Percentiles rank a stretch among this genome's conserved stretches.
phyloP scores from a whole-genome alignment of 177 flowering plant genomes.

The Vitis hybrid region DNA sequence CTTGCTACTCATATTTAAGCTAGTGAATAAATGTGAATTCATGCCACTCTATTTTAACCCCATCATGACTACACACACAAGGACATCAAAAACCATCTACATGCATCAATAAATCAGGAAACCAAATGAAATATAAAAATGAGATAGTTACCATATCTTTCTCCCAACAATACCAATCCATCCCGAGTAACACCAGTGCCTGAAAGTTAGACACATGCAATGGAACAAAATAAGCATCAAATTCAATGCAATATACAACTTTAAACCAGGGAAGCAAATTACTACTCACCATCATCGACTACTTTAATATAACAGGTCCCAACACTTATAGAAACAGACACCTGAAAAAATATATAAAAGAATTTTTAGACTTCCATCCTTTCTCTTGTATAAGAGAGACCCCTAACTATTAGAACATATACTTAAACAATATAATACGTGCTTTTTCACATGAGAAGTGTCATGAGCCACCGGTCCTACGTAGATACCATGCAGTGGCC shows the following conservation, averaged over 20 bases:
- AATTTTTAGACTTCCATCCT: not conserved
- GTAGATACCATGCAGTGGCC: too few species aligned
- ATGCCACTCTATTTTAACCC: too few species aligned
- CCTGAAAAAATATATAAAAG: conserved; percentile 34
- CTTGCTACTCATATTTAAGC: too few species aligned
- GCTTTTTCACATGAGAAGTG: too few species aligned
- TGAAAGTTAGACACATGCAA: conserved; percentile 29
- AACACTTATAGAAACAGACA: conserved; percentile 57
- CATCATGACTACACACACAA: too few species aligned
- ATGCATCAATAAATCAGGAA: not conserved
- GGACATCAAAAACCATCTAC: not conserved
- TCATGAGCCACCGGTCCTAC: too few species aligned
- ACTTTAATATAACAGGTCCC: conserved; percentile 70
- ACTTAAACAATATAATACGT: not conserved
- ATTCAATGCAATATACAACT: not conserved
- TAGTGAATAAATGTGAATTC: too few species aligned
- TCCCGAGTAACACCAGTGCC: conserved; percentile 88
- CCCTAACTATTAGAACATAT: not conserved
- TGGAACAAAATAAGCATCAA: conserved; percentile 7
- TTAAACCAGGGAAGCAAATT: conserved; percentile 9
- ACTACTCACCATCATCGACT: conserved; percentile 77
- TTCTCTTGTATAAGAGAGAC: not conserved
- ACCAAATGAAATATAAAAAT: not conserved
- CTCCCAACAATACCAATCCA: conserved; percentile 78
- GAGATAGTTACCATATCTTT: conserved; percentile 65